Evolutionary conservation across 495 filamentous ascomycete genomes (phyloP).

Genomic region (Aspergillus ostianus): DNA sequence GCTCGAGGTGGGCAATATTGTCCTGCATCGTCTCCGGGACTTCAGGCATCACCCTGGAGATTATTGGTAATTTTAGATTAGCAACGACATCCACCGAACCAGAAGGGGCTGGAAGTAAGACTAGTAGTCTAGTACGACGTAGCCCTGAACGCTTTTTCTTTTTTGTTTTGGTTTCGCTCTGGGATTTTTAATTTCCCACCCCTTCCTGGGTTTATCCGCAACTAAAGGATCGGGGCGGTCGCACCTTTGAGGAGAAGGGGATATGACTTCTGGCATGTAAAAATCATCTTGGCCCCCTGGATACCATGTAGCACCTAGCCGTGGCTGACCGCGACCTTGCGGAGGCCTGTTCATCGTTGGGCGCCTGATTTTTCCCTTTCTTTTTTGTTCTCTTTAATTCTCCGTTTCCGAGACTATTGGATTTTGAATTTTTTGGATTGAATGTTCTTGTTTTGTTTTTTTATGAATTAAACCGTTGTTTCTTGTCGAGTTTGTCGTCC

Average conservation of each 20-base stretch:
- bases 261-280: constrained; percentile 72
- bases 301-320: constrained; percentile 82
- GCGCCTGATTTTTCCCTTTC: not conserved
- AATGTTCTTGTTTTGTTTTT: too few relatives aligned
- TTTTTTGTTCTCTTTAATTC: constrained; percentile 3
- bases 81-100: constrained; percentile 10
- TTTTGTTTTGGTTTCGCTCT: constrained; percentile 5
- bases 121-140: not conserved
- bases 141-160: not conserved
- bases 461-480: not conserved
- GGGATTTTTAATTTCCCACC: not conserved
- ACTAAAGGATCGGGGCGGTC: constrained; percentile 28
- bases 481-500: not conserved
- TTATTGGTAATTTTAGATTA: constrained; percentile 16
- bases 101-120: not conserved
- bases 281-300: constrained; percentile 89
- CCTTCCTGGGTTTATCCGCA: constrained; percentile 1
- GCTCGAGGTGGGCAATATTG: constrained; percentile 83
- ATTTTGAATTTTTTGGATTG: not conserved
- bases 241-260: constrained; percentile 88
- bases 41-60: constrained; percentile 67
- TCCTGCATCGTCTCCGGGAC: constrained; percentile 87
- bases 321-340: constrained; percentile 46
- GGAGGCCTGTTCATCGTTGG: constrained; percentile 40
- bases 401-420: constrained; percentile 11